Base-by-base conservation (phyloP, 306 rosid genomes). In the Inga laurina region DNA sequence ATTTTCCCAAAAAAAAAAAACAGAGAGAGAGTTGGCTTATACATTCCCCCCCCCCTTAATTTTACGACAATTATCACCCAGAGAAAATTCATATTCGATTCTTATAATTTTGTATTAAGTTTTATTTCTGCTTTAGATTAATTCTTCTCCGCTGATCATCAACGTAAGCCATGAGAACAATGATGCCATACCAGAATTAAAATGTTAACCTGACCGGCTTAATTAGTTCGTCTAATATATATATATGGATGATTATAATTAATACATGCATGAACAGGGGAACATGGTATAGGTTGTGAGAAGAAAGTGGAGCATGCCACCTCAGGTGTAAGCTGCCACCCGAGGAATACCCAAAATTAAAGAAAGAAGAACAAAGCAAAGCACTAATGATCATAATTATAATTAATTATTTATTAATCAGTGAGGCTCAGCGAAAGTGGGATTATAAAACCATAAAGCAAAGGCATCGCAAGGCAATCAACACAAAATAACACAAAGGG, bases 271-370 rank as follows among this genome's bases (percentile, higher is more conserved):
- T 59, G 77, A 62, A 13, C 76, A 45, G 15, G 6, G 43, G 72
- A 67, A 77, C 75, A 70, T 82, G 46, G 72, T 34, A 52, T 83
- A 78, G 79, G 76, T 67, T 87, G 91, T 27, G 81, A 86, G 77
- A 74, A 75, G 78, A 89, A 80, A 87, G 90, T 79, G 92, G 87
- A 89, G 85, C 94, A 89, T 86, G 89, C 88, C 72, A 86, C 92
- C 91, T 81, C 75, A 61, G 81, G 74, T 75, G 90, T 59, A 61
- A 77, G 87, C 91, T 84, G 83, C 73, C 84, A 84, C 73, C 84
- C n/a, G 48, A 67, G 32, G 45, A 74, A 22, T 3, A 8, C 35
- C 67, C 41, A 75, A 80, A 76, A n/a, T n/a, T n/a, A n/a, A n/a
- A 72, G 73, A 67, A 48, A 77, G 73, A 71, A 24, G 34, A 11